Base-by-base conservation (phyloP, 176 grass and related monocot genomes). In the Rhipidocladum racemiflorum region DNA sequence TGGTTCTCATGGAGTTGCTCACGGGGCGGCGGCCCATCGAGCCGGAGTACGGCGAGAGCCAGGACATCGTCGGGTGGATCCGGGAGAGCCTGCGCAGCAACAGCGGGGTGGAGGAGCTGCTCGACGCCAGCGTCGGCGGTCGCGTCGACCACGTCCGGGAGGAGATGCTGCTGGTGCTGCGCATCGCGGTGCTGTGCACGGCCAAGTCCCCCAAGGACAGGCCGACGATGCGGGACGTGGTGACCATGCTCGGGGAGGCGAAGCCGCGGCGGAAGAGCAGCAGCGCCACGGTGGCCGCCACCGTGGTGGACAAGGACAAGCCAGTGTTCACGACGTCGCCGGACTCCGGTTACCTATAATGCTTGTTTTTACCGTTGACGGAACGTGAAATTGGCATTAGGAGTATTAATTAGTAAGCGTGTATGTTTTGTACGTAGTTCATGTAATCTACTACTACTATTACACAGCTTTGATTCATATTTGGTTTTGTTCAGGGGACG, bases 111-210 rank as follows among this genome's bases (percentile, higher is more conserved):
- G 96, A 98, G 68, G 96, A 98, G 45, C 70, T 95, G 55, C 92
- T 98, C 35, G 96, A 95, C 79, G 79, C 84, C 21, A 62, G 57
- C 40, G 83, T 89, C 25, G 96, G 96, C 0, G 96, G 92, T 1
- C 44, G 75, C 21, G 85, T 88, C 20, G 96, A 98, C 59, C 92
- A 98, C 72, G 87, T 98, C 27, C 64, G 87, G 44, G 96, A 98
- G 85, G 96, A 95, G 87, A 95, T 98, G 96, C 81, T 98, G 45
- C 89, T 95, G 32, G 96, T 98, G 56, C 83, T 98, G 69, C 86
- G 96, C 2, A 86, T 93, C 54, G 92, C 96, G 3, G 96, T 98
- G 35, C 87, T 93, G 16, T 98, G 96, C 87, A 95, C 96, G 18
- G 89, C 87, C 27, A 93, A 91, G 89, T 93, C 85, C 0, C 96